Conservation (phyloP, 108 stramenopile genomes). For the Skeletonema potamos region DNA sequence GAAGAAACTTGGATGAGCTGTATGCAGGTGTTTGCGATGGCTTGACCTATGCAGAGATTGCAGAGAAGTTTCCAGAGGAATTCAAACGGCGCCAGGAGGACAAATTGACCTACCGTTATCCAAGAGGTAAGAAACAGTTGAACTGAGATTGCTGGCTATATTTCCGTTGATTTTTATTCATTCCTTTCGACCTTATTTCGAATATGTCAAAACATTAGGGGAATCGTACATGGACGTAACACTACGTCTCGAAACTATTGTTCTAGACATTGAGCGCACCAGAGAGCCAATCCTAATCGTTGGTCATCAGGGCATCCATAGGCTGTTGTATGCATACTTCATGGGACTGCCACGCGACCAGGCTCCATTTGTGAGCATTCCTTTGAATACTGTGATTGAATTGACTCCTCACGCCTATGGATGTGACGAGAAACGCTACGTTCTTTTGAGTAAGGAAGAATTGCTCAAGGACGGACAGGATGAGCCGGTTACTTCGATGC, state of each 20-base stretch:
- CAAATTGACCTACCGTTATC: slow-evolving; percentile 92
- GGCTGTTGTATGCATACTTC: slow-evolving; percentile 98
- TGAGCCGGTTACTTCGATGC: slow-evolving; percentile 87
- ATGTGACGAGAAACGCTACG: slow-evolving; percentile 91
- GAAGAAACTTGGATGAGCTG: slow-evolving; percentile 92
- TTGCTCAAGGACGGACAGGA: slow-evolving; percentile 91
- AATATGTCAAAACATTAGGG: slow-evolving; percentile 45
- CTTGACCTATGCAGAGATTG: slow-evolving; percentile 96
- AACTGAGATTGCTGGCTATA: neutral
- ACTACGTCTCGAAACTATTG: slow-evolving; percentile 93
- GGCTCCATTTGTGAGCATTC: slow-evolving; percentile 96
- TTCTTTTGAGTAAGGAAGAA: slow-evolving; percentile 87
- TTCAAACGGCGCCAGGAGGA: slow-evolving; percentile 89
- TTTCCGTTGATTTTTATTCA: neutral
- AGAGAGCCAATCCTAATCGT: slow-evolving; percentile 96
- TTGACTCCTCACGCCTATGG: slow-evolving; percentile 95
- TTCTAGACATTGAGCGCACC: slow-evolving; percentile 97
- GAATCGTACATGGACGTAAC: slow-evolving; percentile 99
- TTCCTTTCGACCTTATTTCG: neutral
- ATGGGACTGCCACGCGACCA: slow-evolving; percentile 94
- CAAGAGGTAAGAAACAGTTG: slow-evolving; percentile 54
- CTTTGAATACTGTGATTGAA: slow-evolving; percentile 97
- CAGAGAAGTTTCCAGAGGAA: slow-evolving; percentile 93
- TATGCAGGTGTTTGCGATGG: slow-evolving; percentile 95
- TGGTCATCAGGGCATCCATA: slow-evolving; percentile 95